Base-by-base conservation (phyloP, 2,329 filamentous ascomycete species). In the Sphaerulina vaccinii region DNA sequence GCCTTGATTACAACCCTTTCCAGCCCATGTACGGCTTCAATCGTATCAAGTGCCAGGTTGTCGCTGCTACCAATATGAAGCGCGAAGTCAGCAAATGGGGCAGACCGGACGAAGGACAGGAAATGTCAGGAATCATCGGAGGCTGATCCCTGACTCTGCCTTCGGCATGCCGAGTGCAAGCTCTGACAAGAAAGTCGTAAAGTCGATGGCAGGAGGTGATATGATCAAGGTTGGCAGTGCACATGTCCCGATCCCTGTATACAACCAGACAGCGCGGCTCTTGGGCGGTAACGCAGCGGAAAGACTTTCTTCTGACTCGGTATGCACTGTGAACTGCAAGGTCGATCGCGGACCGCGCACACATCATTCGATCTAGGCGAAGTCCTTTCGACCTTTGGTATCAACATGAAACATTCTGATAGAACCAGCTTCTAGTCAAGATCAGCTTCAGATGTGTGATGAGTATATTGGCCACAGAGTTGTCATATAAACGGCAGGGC, bases 51-150 rank as follows among this genome's bases (percentile, higher is more conserved):
- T 32, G 27, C 13, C 32, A 35, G 32, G 32, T 15, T 35, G 16
- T n/a, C 13, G 32, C 13, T 35, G 32, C 32, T n/a, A 35, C 11
- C 32, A 35, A 35, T 7, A n/a, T n/a, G 5, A 35, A n/a, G 32
- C 13, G 13, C 32, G 32, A 35, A n/a, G 32, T 35, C 32, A 5
- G 13, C 13, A 15, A 5, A 6, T n/a, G 32, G 32, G 32, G 13
- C 5, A 5, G 13, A n/a, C 11, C 32, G 90, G 93, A 97, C 79
- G 97, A 57, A 43, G 29, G 6, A n/a, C n/a, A n/a, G n/a, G n/a
- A n/a, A n/a, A n/a, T n/a, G n/a, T n/a, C 41, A 44, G 10, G 41
- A 35, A 33, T 33, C 23, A 23, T 24, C 23, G 23, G 40, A 29
- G 16, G 19, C 13, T 16, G 18, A 11, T 43, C 27, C 22, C 24